Base-by-base conservation (phyloP, 2,329 filamentous ascomycete species). In the Colletotrichum incanum region DNA sequence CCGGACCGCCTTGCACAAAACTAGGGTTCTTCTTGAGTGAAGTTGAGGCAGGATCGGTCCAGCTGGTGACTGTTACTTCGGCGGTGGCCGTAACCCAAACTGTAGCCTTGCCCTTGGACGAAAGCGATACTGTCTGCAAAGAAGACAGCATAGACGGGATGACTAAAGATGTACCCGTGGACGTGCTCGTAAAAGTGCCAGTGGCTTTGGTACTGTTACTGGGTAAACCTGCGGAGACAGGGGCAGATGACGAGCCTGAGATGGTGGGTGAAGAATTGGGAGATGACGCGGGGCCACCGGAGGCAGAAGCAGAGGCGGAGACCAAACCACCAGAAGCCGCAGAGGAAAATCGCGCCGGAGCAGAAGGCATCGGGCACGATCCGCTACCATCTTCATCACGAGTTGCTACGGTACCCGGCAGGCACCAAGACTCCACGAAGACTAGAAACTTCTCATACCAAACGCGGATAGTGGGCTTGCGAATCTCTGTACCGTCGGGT, bases 401-500 rank as follows among this genome's bases (percentile, higher is more conserved):
- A 7, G 47, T 20, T 23, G 20, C 23, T 3, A 52, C 49, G 23
- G 49, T 26, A 20, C 61, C 61, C 1, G 49, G 31, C 1, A 23
- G 58, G 7, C 59, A 52, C 65, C 65, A 67, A 2, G 43, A 62
- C n/a, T 37, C 23, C 49, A 63, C 65, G 16, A 26, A 68, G 14
- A 56, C n/a, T 0, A 23, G 20, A 7, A 26, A 64, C 8, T 39
- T 37, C 59, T 68, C 65, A 26, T 45, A 68, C 23, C 58, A 68
- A 6, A 68, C 39, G 12, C 59, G 49, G 28, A 68, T 55, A 1
- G 43, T 62, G 7, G 65, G 58, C 58, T n/a, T 50, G 11, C 41
- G 26, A 23, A 68, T n/a, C 31, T 56, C 49, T 2, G 26, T 54
- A 28, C 58, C 65, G 39, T 50, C 50, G 9, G 39, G n/a, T 16